Conservation (phyloP, 2,329 filamentous ascomycete genomes). For the Clarireedia paspali region DNA sequence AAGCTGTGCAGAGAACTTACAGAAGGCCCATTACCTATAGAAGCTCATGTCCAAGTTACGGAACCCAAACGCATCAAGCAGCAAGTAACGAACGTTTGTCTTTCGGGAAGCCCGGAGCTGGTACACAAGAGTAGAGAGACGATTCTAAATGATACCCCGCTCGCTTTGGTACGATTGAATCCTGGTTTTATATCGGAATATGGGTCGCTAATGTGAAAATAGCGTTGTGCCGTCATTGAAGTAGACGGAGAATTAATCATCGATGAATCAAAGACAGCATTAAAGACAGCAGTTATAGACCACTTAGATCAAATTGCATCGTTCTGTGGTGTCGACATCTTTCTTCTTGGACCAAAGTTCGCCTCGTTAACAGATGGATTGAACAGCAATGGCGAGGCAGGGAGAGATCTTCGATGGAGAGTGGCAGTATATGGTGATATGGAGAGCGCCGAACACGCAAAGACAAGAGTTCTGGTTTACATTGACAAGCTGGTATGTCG, state of each 20-base stretch:
- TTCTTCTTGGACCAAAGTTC: conserved; percentile 84
- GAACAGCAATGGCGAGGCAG: conserved; percentile 68
- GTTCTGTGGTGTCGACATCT: conserved; percentile 93
- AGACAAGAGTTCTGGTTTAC: conserved; percentile 91
- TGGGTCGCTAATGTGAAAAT: conserved; percentile 28
- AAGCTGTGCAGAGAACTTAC: conserved; percentile 77
- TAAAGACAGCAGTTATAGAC: conserved; percentile 70
- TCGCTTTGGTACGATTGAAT: conserved; percentile 66
- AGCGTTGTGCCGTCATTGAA: conserved; percentile 91
- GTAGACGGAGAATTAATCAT: conserved; percentile 87
- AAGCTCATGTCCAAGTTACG: conserved; percentile 77
- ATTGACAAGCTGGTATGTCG: conserved; percentile 53
- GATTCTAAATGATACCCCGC: conserved; percentile 85
- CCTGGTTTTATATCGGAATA: not conserved
- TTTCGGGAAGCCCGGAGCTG: conserved; percentile 79
- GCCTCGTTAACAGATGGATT: conserved; percentile 67
- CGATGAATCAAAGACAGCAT: conserved; percentile 56
- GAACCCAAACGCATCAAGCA: conserved; percentile 61
- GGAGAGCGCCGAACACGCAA: conserved; percentile 92
- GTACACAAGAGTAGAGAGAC: conserved; percentile 86
- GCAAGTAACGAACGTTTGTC: conserved; percentile 79
- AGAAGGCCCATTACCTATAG: conserved; percentile 60
- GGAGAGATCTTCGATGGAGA: conserved; percentile 80
- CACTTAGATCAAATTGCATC: conserved; percentile 80
- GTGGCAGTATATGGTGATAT: conserved; percentile 93